Base-by-base conservation (phyloP, 768 basidiomycete genomes). In the Mycena sanguinolenta region DNA sequence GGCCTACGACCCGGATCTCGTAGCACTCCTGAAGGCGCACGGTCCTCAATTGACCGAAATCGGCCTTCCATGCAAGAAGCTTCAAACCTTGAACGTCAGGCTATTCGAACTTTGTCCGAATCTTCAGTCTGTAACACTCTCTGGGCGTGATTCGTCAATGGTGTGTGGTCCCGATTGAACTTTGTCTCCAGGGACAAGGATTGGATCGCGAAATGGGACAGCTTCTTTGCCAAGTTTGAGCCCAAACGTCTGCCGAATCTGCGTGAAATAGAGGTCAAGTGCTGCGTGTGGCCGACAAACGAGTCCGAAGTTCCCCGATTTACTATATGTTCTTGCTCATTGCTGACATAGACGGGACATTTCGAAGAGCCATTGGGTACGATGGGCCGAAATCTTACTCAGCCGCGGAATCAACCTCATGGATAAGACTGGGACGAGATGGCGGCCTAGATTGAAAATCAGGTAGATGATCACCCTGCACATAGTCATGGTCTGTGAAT, bases 361-460 rank as follows among this genome's bases (percentile, higher is more conserved):
- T n/a, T 36, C 30, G n/a, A 74, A 55, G 19, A 54, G 39, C 19
- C 16, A 17, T 2, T 67, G 66, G 58, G 58, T 67, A 21, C 49
- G 38, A 10, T 53, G 58, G 50, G 58, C 66, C 4, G 66, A 67
- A 57, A 13, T 32, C 42, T 25, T 67, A 23, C 36, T 58, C 14
- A 25, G 30, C n/a, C 19, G 14, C 19, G 27, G 38, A 17, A 34
- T 67, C 32, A n/a, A 38, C 28, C 17, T 67, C 19, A 67, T 30
- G 19, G 59, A 67, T 8, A 25, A 30, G 49, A 27, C 17, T 7
- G 71, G 71, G 50, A 65, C 54, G 62, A 63, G 57, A n/a, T 72
- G 71, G 71, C 60, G 53, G 25, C 57, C 50, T 57, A 63, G 66
- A 62, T 54, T 67, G 65, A 67, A 71, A 49, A 28, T 46, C 44